Base-by-base conservation (phyloP, 805 yeast genomes). In the Pichia nanzhaoensis region DNA sequence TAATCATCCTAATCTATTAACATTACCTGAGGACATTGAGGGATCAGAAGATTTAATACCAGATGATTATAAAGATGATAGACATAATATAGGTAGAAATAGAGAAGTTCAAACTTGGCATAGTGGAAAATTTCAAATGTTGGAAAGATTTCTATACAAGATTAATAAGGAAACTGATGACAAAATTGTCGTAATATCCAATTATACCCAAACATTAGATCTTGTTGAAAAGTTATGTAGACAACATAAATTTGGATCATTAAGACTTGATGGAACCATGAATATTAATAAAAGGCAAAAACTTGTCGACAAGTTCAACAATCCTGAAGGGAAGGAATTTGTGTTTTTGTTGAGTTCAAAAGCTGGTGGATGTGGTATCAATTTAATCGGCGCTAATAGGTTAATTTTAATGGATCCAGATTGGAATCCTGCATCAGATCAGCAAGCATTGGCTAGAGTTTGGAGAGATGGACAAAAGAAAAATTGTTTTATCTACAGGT, bases 381-480 rank as follows among this genome's bases (percentile, higher is more conserved):
- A 93, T 61, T 74, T 93, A 55, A 91, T 93, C 56, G 99, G 99
- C 12, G 99, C 98, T 2, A 93, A 93, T 54, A 73, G 99, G 51
- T 69, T 93, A 50, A 78, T 93, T 18, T 68, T 93, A 39, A 71
- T 93, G 59, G 99, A 93, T 60, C 82, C 82, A 0, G 99, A 93
- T 61, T 93, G 99, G 99, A 91, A 91, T 58, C 99, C 99, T 0
- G 98, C 99, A 0, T 83, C 96, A 1, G 99, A 91, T 60, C 98
- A 93, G 61, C 99, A 91, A 65, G 98, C 98, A 0, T 70, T 93
- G 50, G 98, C 98, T 0, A 77, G 99, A 63, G 96, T 93, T 5
- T 93, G 98, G 98, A 80, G 99, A 72, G 99, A 93, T 66, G 99
- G 99, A 0, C 99, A 91, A 60, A 91, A 86, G 71, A 93, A 91